Conservation (phyloP, 2,329 filamentous ascomycete species). For the Zymoseptoria crescenta region DNA sequence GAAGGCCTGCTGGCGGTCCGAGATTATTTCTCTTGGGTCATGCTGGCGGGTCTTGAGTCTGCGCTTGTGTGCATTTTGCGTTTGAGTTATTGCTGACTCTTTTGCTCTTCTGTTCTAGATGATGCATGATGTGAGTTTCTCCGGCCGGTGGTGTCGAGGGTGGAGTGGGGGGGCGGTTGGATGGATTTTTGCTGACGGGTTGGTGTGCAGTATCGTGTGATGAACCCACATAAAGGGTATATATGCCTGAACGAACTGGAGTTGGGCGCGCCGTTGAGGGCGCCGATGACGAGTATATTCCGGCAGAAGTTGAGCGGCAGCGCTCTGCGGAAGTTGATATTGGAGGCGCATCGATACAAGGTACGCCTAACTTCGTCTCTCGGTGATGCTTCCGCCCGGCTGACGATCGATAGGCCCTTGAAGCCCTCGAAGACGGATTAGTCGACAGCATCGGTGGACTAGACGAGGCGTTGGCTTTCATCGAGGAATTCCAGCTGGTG, state of each 20-base stretch:
- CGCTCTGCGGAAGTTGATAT: constrained; percentile 56
- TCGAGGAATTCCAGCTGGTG: constrained; percentile 52
- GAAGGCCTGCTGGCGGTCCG: too few relatives aligned
- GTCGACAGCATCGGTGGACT: constrained; percentile 61
- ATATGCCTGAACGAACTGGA: constrained; percentile 75
- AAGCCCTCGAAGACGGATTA: constrained; percentile 58
- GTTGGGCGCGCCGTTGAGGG: constrained; percentile 66
- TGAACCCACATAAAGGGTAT: constrained; percentile 63
- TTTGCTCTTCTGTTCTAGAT: too few relatives aligned
- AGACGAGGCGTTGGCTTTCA: constrained; percentile 54
- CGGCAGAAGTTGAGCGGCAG: constrained; percentile 54
- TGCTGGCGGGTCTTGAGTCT: too few relatives aligned
- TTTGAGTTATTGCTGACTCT: too few relatives aligned
- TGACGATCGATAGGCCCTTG: constrained; percentile 37
- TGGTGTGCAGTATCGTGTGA: constrained; percentile 55
- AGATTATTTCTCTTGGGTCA: too few relatives aligned
- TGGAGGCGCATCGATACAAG: constrained; percentile 65
- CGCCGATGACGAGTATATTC: constrained; percentile 69
- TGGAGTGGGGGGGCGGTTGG: too few relatives aligned
- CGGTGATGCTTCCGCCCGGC: background rate
- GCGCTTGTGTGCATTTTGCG: too few relatives aligned
- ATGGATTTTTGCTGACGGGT: background rate
- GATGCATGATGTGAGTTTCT: constrained; percentile 53
- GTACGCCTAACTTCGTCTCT: background rate
- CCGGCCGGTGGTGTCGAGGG: background rate